Conservation (phyloP, 2,329 filamentous ascomycete species). For the Ophiocordyceps camponoti-leonardi region DNA sequence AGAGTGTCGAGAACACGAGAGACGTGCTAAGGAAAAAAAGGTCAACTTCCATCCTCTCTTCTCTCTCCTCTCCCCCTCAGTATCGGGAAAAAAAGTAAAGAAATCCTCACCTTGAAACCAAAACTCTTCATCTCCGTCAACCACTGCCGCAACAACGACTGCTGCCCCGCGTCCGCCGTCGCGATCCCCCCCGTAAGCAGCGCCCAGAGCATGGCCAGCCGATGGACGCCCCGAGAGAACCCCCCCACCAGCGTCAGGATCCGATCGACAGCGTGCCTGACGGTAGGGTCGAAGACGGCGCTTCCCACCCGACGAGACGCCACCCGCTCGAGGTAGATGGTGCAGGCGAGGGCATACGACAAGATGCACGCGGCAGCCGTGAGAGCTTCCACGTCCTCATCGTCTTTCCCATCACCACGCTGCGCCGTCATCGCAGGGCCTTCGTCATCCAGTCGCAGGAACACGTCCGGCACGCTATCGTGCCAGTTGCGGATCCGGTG, state of each 20-base stretch:
- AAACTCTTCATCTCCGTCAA: conserved; percentile 1
- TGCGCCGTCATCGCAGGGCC: too few relatives aligned
- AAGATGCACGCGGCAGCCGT: conserved; percentile 4
- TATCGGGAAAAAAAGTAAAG: too few relatives aligned
- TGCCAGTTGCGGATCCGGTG: conserved; percentile 5
- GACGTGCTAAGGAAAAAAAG: conserved; percentile 1
- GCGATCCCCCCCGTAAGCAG: conserved; percentile 2
- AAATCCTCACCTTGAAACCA: conserved; percentile 3
- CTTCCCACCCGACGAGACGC: conserved; percentile 1
- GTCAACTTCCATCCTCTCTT: not conserved
- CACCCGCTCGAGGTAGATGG: conserved; percentile 4
- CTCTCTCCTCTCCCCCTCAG: too few relatives aligned
- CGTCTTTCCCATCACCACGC: not conserved
- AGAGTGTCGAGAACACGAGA: conserved; percentile 3
- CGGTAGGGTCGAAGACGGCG: conserved; percentile 1
- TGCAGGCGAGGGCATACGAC: conserved; percentile 3
- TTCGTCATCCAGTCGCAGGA: not conserved
- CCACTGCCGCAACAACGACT: not conserved
- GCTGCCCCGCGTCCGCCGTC: conserved; percentile 1
- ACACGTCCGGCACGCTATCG: conserved; percentile 3
- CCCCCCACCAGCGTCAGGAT: conserved; percentile 1
- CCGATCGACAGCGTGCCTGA: not conserved
- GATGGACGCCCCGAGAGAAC: conserved; percentile 3
- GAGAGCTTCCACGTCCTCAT: conserved; percentile 2
- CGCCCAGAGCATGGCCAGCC: conserved; percentile 2